phyloP scores from a whole-genome alignment of 2,329 filamentous ascomycete species.

The Hypoxylon sp. region DNA sequence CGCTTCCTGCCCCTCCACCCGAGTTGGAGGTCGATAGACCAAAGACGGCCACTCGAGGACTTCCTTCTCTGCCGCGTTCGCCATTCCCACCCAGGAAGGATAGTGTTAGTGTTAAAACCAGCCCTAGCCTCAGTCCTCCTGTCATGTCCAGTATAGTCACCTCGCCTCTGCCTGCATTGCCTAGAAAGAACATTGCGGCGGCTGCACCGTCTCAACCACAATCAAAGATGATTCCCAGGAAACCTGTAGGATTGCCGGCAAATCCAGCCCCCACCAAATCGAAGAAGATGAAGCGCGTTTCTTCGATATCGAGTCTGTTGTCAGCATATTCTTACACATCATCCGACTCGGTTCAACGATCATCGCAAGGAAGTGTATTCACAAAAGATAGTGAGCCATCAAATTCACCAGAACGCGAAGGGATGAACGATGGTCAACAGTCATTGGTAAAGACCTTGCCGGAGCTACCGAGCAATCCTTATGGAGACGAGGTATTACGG shows the following conservation, averaged over 20 bases:
- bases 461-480: constrained; percentile 39
- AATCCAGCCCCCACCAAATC: constrained; percentile 30
- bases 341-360: constrained; percentile 54
- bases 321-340: constrained; percentile 63
- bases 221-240: constrained; percentile 50
- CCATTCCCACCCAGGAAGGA: constrained; percentile 45
- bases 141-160: constrained; percentile 39
- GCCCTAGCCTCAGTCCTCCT: constrained; percentile 37
- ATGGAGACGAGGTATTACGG: constrained; percentile 34
- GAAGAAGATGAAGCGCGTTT: constrained; percentile 51
- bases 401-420: constrained; percentile 46
- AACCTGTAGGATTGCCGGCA: constrained; percentile 44
- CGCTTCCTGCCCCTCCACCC: constrained; percentile 61
- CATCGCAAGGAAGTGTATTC: constrained; percentile 51
- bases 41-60: constrained; percentile 36
- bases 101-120: constrained; percentile 36
- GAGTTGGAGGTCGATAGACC: constrained; percentile 34
- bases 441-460: constrained; percentile 38
- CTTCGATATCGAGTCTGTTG: constrained; percentile 63
- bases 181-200: constrained; percentile 39
- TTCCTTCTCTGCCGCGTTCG: constrained; percentile 39
- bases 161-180: constrained; percentile 47
- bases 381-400: constrained; percentile 50
- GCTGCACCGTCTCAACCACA: constrained; percentile 32
- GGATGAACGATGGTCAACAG: constrained; percentile 32